These are phyloP conservation scores for Fusarium miscanthi DNA, from an alignment of 2,329 filamentous ascomycete species.

Conservation along the genomic window DNA sequence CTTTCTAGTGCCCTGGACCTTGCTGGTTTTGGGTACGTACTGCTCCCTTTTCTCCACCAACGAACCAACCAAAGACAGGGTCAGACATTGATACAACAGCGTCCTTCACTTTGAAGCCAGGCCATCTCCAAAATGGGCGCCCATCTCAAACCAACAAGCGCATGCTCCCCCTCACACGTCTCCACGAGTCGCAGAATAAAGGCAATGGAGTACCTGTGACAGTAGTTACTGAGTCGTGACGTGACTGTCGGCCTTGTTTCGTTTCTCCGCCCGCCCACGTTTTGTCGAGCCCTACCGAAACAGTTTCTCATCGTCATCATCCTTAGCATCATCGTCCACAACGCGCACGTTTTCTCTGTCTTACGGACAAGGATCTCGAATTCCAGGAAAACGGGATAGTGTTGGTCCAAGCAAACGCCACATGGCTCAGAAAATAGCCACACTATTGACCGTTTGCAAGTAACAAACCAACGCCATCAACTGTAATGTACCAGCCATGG, in stretches of 20 bases:
- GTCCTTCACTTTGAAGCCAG: constrained; percentile 41
- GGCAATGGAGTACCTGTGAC: constrained; percentile 1
- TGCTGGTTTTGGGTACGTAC: constrained; percentile 29
- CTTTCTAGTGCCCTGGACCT: constrained; percentile 27
- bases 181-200: constrained; percentile 22
- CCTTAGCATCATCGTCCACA: constrained; percentile 9
- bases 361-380: constrained; percentile 29
- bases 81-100: constrained; percentile 41
- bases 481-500: constrained; percentile 8
- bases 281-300: background rate
- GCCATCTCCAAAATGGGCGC: constrained; percentile 42
- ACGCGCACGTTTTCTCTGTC: constrained; percentile 16
- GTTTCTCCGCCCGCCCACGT: constrained; percentile 12
- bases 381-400: constrained; percentile 19
- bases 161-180: constrained; percentile 20
- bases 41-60: constrained; percentile 35
- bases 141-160: constrained; percentile 25
- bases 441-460: constrained; percentile 6
- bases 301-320: constrained; percentile 16
- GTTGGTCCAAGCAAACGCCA: constrained; percentile 29
- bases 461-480: constrained; percentile 5
- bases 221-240: constrained; percentile 32
- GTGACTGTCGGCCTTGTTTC: constrained; percentile 10
- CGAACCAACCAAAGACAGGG: constrained; percentile 42
- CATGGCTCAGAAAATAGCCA: constrained; percentile 31